Evolutionary conservation across 495 filamentous ascomycete genomes (phyloP), one percentile per base, ranked within the genome.

Genomic region (Talaromyces liani): DNA sequence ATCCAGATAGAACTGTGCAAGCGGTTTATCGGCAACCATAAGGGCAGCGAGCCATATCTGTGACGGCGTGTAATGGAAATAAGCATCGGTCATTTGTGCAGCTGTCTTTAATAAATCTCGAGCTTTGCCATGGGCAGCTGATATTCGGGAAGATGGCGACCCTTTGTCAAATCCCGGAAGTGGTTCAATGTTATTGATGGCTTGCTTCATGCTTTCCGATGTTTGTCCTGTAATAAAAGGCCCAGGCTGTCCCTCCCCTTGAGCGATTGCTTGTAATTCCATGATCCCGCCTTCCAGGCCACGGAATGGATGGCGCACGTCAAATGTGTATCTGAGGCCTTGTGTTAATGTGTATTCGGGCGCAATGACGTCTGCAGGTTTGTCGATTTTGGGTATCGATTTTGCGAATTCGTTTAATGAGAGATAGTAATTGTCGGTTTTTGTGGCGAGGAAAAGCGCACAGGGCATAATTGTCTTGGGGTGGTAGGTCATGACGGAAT

Each of bases 11-110:
- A 88, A 87, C 66, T 84, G 76, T 1, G 86, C 83, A 14, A 97
- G 77, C 5, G 85, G 87, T 41, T 79, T 77, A 69, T 98, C 94
- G 0, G 86, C 89, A 61, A 93, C 77, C 14, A 86, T 77, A 29
- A 97, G 77, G 0, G 92, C 86, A 0, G 91, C 86, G 20, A 97
- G 80, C 87, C 91, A 92, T 71, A 97, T 94, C 73, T 98, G 94
- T 14, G 89, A 88, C 0, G 94, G 95, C 3, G 95, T 96, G 75
- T 91, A 98, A 69, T 96, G 87, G 79, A 98, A 97, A 76, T 97
- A 97, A 22, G 83, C 92, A 69, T 98, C 94, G 27, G 93, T 93
- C 66, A 96, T 82, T 49, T 94, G 77, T 1, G 92, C 90, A 57
- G 89, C 87, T 51, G 84, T 86, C 65, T 91, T 92, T 36, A 97